Conservation (phyloP, 345 rosid genomes). For the Eucalyptus decipiens region DNA sequence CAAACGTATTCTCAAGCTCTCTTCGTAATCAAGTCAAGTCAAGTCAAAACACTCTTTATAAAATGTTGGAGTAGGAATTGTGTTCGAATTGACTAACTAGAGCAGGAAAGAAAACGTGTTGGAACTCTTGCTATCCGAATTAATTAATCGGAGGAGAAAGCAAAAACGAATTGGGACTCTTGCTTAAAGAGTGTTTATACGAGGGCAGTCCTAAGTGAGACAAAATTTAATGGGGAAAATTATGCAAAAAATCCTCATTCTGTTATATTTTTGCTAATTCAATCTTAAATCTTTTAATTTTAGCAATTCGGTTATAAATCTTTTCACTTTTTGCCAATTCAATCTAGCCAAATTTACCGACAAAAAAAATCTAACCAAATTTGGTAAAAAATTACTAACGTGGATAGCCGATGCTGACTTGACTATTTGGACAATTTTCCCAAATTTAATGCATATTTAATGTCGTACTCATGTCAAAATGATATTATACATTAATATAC, state of each 20-base stretch:
- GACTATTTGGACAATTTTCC: no score
- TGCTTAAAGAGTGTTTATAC: neutral
- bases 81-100: neutral
- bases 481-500: neutral
- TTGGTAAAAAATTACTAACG: no score
- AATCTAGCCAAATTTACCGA: accelerated
- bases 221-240: neutral
- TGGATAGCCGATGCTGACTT: accelerated
- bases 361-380: accelerated
- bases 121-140: neutral
- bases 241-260: no score
- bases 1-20: neutral
- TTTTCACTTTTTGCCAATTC: no score
- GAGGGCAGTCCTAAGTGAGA: neutral
- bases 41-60: neutral
- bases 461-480: neutral
- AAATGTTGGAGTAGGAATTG: neutral
- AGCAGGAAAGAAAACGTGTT: neutral
- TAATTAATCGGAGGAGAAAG: neutral
- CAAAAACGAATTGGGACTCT: neutral
- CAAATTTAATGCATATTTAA: neutral
- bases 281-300: no score
- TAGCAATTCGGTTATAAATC: accelerated
- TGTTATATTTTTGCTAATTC: no score
- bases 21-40: neutral